Evolutionary conservation across 1,139 yeast genomes (phyloP).

Genomic region (Saccharomyces hybrid): DNA sequence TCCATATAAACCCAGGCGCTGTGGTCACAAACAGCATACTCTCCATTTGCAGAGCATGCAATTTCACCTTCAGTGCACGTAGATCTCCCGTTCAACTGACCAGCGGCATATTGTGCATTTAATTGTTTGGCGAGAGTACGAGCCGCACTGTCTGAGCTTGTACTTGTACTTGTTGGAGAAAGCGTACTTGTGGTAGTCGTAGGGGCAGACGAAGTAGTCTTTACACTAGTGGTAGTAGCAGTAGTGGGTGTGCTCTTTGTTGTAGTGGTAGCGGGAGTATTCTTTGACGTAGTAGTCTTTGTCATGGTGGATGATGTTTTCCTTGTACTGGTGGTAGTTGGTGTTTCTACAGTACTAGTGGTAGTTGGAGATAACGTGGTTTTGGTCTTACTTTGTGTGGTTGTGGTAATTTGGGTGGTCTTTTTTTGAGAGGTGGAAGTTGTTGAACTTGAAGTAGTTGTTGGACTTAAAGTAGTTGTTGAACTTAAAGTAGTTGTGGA

Average conservation of each 20-base stretch:
- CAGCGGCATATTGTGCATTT: constrained; percentile 31
- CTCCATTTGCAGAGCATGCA: constrained; percentile 43
- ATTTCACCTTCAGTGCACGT: constrained; percentile 43
- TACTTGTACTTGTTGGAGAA: constrained; percentile 11
- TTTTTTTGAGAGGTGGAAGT: constrained; percentile 6
- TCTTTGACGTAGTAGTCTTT: not conserved
- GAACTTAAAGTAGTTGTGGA: constrained; percentile 1
- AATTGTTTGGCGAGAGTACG: constrained; percentile 36
- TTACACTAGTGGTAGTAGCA: not conserved
- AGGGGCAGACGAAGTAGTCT: not conserved
- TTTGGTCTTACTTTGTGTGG: constrained; percentile 1
- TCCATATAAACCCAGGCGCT: constrained; percentile 47
- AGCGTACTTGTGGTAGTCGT: constrained; percentile 12
- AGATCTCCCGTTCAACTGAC: constrained; percentile 27
- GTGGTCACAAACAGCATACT: constrained; percentile 47
- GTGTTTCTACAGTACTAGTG: not conserved
- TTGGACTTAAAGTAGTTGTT: not conserved
- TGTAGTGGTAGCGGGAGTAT: not conserved
- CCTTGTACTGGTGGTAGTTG: not conserved
- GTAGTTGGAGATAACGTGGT: not conserved
- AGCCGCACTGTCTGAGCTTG: constrained; percentile 29
- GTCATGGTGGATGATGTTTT: not conserved
- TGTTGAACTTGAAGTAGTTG: not conserved
- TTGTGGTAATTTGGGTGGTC: not conserved
- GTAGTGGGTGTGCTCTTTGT: not conserved